Evolutionary conservation across 306 rosid genomes (phyloP), one percentile per base, ranked within the genome.

Genomic region (Cucurbita ficifolia): DNA sequence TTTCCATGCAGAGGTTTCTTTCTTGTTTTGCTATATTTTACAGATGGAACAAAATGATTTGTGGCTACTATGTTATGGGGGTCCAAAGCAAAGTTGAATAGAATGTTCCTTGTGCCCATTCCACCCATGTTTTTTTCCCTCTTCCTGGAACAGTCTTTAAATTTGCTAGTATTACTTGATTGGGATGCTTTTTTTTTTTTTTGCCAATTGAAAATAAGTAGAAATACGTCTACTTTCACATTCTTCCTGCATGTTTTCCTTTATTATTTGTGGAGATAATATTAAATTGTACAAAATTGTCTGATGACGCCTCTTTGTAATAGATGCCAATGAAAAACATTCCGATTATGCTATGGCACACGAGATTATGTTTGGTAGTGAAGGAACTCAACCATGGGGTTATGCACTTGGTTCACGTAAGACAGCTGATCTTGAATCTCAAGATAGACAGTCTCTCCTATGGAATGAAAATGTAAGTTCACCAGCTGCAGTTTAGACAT

Each of bases 391-490:
- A 73, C 79, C 83, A 75, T 88, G 91, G 96, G 82, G 48, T 5
- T 87, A 85, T 76, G 61, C 86, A 82, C 81, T 86, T 46, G 77
- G 73, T 42, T 78, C 88, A 29, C 80, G 75, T 60, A 74, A 82
- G 60, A 70, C 75, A 70, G 45, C 84, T 3, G 70, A 45, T 36
- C 72, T 75, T 24, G 84, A 78, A 75, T 65, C 75, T 73, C 82
- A 74, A 54, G 81, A 75, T 57, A 73, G 83, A 74, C 78, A 80
- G 33, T 77, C 79, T 63, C 78, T 78, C 64, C 39, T 67, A 22
- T 56, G 80, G 52, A 76, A 75, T 76, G 85, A 81, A 81, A 82
- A 81, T 77, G 98, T 93, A 82, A 86, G 92, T 84, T 48, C 7
- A 49, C 11, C 58, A 70, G 43, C 45, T 45, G 54, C 58, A 35